A percentile compares a stretch with the other conserved stretches of the same genome.
Evolutionary conservation across 805 yeast species (phyloP).

Genomic region (Maudiozyma turicensis): DNA sequence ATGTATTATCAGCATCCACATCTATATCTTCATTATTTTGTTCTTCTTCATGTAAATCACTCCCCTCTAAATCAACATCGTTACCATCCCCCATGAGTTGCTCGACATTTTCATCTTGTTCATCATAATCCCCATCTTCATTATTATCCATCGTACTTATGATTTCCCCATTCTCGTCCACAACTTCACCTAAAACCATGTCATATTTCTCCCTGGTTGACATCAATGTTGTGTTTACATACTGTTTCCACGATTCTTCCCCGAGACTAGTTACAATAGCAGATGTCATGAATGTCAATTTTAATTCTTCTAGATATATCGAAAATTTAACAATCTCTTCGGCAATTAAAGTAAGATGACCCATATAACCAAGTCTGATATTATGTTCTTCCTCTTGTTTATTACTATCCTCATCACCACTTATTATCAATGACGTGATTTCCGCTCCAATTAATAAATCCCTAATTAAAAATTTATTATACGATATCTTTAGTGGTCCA

Average conservation of each 20-base stretch:
- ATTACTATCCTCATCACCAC: slow-evolving; percentile 51
- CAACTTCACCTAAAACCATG: slow-evolving; percentile 76
- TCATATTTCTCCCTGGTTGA: slow-evolving; percentile 92
- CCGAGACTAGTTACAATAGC: slow-evolving; percentile 19
- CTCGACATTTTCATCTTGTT: slow-evolving; percentile 9
- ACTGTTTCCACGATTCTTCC: slow-evolving; percentile 55
- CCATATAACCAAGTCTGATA: slow-evolving; percentile 89
- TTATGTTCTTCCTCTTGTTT: slow-evolving; percentile 51
- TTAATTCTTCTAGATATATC: slow-evolving; percentile 33
- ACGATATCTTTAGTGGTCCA: slow-evolving; percentile 65
- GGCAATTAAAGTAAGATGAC: slow-evolving; percentile 84
- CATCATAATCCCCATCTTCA: slow-evolving; percentile 46
- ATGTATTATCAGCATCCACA: slow-evolving; percentile 2
- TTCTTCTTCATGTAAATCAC: slow-evolving; percentile 6
- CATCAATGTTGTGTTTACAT: slow-evolving; percentile 71
- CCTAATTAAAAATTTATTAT: slow-evolving; percentile 50
- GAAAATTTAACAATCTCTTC: slow-evolving; percentile 91
- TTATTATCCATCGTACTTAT: slow-evolving; percentile 41
- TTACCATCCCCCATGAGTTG: slow-evolving; percentile 8
- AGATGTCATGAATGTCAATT: slow-evolving; percentile 20
- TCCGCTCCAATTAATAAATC: slow-evolving; percentile 53
- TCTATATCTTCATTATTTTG: slow-evolving; percentile 9
- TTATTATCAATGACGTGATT: slow-evolving; percentile 54
- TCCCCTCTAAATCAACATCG: slow-evolving; percentile 18
- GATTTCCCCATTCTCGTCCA: slow-evolving; percentile 41